Base-by-base conservation (phyloP, 768 basidiomycete species). In the Heimioporus sp. region DNA sequence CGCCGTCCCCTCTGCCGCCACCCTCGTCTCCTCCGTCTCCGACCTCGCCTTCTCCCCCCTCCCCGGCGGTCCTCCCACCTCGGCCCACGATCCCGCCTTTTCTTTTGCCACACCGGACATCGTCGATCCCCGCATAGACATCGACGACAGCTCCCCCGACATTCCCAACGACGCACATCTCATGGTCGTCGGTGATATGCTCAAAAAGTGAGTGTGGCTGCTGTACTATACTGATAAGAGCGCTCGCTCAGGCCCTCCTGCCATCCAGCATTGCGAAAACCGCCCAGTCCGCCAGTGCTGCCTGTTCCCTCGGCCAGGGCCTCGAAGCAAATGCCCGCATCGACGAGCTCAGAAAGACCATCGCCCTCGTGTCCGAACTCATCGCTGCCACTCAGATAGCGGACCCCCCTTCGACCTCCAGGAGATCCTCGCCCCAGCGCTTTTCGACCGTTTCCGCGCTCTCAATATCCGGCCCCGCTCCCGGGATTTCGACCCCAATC, bases 251-350 rank as follows among this genome's bases (percentile, higher is more conserved):
- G 54, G 52, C 62, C 53, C 56, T 51, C 55, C 54, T 61, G 47
- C 52, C 55, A 49, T 56, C 38, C 60, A 86, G 85, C 65, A 83
- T 86, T 57, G 81, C 79, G 38, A 75, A 79, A 49, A 83, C 82
- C 15, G 83, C 83, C 36, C 73, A 77, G 48, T 79, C 80, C 40
- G 83, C 81, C 39, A 79, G 76, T 38, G 73, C 74, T 36, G 77
- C 77, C 32, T 83, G 79, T 55, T 71, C 70, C 28, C 54, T 66
- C 15, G 76, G 68, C n/a, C 76, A 80, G 55, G 74, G 73, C 45
- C 54, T 72, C 9, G 76, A 79, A 58, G 78, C 79, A 7, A 73
- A 73, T 37, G 73, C 65, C 28, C 79, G 78, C 59, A 77, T 85
- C 49, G 80, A 77, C 60, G 76, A 82, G 52, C 74, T 85, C 59